Evolutionary conservation across 2,329 filamentous ascomycete species (phyloP).

Genomic region (Hymenoscyphus infarciens): DNA sequence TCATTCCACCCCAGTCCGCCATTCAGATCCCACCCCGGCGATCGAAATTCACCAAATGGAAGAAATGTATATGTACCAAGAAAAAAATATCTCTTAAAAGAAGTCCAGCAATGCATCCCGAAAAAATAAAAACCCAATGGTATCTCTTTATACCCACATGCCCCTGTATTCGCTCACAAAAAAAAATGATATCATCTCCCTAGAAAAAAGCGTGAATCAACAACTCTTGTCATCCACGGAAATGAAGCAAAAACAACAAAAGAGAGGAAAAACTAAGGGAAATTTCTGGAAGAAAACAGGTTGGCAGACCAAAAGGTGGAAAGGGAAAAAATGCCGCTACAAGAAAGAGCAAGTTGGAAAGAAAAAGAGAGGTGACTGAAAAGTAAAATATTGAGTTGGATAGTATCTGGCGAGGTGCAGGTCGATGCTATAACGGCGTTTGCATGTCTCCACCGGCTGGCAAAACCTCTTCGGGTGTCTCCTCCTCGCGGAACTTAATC

Average conservation of each 20-base stretch:
- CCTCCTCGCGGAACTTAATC: constrained; percentile 55
- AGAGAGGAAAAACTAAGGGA: neutral
- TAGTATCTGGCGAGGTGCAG: too few relatives aligned
- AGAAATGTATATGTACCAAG: too few relatives aligned
- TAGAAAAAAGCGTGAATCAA: too few relatives aligned
- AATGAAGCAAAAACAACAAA: neutral
- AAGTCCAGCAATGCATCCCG: neutral
- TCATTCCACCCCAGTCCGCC: too few relatives aligned
- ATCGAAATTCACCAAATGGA: too few relatives aligned
- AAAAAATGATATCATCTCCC: too few relatives aligned
- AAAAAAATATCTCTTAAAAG: neutral
- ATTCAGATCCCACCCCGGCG: neutral
- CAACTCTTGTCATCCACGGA: too few relatives aligned
- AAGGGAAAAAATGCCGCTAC: neutral
- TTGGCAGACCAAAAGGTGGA: neutral
- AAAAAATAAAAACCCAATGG: too few relatives aligned
- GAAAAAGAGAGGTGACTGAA: neutral
- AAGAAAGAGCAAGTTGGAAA: neutral
- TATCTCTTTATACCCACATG: too few relatives aligned
- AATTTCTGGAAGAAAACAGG: neutral
- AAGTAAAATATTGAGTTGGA: neutral
- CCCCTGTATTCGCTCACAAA: too few relatives aligned
- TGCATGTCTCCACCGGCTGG: constrained; percentile 7
- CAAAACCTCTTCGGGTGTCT: constrained; percentile 28
- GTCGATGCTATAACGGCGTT: constrained; percentile 19